A percentile compares a stretch with the other conserved stretches of the same genome.
phyloP scores from a whole-genome alignment of 345 rosid species.

The Lepidium africanum region DNA sequence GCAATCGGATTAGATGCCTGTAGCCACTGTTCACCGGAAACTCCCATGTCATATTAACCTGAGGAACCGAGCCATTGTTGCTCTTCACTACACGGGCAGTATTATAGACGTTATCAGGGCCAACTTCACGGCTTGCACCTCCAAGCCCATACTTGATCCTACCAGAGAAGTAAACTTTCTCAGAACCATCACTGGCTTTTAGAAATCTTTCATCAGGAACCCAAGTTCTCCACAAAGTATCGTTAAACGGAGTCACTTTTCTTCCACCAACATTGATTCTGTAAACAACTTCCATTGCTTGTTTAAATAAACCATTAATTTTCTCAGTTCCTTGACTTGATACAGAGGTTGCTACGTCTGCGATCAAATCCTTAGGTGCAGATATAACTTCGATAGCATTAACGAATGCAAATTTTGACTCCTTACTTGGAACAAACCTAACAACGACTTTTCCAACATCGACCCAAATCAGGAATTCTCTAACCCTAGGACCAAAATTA shows the following conservation, averaged over 20 bases:
- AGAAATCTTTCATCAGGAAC: constrained; percentile 53
- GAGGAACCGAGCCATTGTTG: constrained; percentile 39
- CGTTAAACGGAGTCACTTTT: constrained; percentile 75
- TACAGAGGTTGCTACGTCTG: constrained; percentile 41
- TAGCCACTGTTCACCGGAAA: constrained; percentile 49
- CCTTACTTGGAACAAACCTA: constrained; percentile 40
- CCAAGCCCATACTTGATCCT: constrained; percentile 54
- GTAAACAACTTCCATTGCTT: constrained; percentile 49
- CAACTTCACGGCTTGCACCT: constrained; percentile 67
- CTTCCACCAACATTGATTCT: constrained; percentile 73
- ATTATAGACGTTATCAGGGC: constrained; percentile 68
- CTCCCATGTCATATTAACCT: constrained; percentile 61
- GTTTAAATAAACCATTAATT: constrained; percentile 40
- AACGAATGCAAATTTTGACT: constrained; percentile 50
- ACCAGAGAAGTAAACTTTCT: constrained; percentile 41
- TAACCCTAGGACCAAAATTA: constrained; percentile 22
- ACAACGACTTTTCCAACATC: constrained; percentile 41
- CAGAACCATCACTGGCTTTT: constrained; percentile 35
- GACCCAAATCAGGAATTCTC: constrained; percentile 55
- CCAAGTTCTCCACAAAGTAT: constrained; percentile 83
- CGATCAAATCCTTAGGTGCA: constrained; percentile 69
- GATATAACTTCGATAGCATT: constrained; percentile 77
- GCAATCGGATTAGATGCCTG: constrained; percentile 61
- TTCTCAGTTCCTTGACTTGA: constrained; percentile 30
- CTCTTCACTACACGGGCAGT: constrained; percentile 58